Evolutionary conservation across 2,329 filamentous ascomycete genomes (phyloP), one percentile per base, ranked within the genome.

Genomic region (Colletotrichum camelliae): DNA sequence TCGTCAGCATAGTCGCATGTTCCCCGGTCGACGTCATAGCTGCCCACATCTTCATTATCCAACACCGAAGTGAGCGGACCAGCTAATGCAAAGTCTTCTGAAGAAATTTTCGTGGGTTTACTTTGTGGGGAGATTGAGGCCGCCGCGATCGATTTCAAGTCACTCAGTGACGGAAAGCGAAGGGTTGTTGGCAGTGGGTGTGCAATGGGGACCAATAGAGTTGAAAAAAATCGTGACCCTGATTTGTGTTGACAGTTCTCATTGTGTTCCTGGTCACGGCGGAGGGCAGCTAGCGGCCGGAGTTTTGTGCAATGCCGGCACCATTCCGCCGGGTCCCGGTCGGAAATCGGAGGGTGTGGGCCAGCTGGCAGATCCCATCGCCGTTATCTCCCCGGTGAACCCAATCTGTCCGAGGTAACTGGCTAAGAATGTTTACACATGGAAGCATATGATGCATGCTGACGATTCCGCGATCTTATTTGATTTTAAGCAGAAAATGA

Each of bases 211-310:
- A n/a, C 39, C 3, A n/a, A 12, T 18, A 43, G 39, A 5, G 18
- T 1, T n/a, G 18, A 18, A 48, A 2, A 1, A n/a, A n/a, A 48
- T 12, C 1, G 1, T n/a, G 9, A 12, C 18, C 18, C 12, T n/a
- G 9, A n/a, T 12, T 48, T n/a, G 9, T 48, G 39, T 48, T 12
- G 9, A n/a, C 18, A 0, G 5, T 12, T 12, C 18, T n/a, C 9
- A 12, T 48, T 18, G 18, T 48, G 18, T 3, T 18, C 3, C 6
- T 48, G 9, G 9, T 6, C 9, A 48, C 6, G 39, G 18, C 3
- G 18, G 39, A n/a, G 39, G 21, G 43, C 43, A 52, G 43, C 43
- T 12, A 52, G 12, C 43, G 43, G 43, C 43, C 43, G 43, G 43
- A 52, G 43, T 7, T 52, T 52, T 52, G 43, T n/a, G 10, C 5